Evolutionary conservation across 148 eudicot genomes (phyloP), one percentile per base, ranked within the genome.

Genomic region (Chenopodium suecicum): DNA sequence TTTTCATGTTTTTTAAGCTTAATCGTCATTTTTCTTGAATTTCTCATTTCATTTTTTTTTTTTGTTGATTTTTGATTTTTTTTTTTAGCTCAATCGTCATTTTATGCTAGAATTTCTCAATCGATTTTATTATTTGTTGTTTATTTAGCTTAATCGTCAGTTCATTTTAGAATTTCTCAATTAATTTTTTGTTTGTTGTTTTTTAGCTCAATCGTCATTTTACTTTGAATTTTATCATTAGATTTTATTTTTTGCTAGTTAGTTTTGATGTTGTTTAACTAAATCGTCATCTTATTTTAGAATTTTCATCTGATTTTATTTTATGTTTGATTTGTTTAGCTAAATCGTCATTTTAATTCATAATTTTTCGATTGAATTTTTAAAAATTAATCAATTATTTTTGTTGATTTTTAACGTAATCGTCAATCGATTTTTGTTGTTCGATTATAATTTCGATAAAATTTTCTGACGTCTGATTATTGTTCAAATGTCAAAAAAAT

Each of bases 401-500:
- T n/a, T 50, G 13, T 7, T 78, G 47, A 34, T 4, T 34, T 4
- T 69, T 56, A 62, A 25, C 37, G 10, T 10, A 67, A 67, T 67
- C 37, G 70, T 62, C 25, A 48, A 25, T 52, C 41, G 34, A 27
- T 27, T 50, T 50, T 4, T 50, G 41, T 50, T 52, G 29, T 22
- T 46, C 17, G 56, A 72, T 72, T 29, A 23, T 72, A 32, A 68
- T 29, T 68, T 31, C 4, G 7, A 0, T 68, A 2, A 25, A 25
- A 1, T 47, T 25, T 60, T 31, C 19, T 13, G 32, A 9, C 29
- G 29, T 41, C 77, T 54, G 34, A 14, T n/a, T 50, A 70, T 12
- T 23, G 32, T 62, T 74, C 68, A 56, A 54, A 77, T 29, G 72
- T 62, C 37, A 19, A 54, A 62, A 50, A 72, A 76, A 25, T 63